These are phyloP conservation scores for Coniochaeta ligniaria DNA, from an alignment of 2,329 filamentous ascomycete genomes.

Conservation along the genomic window DNA sequence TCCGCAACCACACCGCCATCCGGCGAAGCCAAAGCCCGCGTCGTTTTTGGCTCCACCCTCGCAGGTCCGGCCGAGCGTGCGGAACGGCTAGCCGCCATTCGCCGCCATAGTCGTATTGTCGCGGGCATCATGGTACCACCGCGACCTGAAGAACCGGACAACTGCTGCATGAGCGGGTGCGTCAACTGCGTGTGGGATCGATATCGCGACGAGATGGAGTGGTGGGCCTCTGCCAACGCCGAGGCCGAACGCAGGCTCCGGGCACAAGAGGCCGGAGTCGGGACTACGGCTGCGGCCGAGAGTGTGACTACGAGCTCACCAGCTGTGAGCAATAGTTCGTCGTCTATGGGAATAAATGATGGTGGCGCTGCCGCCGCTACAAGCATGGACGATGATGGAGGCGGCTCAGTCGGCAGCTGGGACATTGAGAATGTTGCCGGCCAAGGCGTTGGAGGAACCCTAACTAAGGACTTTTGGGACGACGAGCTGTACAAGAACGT, in stretches of 20 bases:
- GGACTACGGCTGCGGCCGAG: slow-evolving; percentile 2
- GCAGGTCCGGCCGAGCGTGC: slow-evolving; percentile 65
- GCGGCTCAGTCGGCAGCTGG: slow-evolving; percentile 68
- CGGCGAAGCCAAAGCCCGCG: slow-evolving; percentile 47
- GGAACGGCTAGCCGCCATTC: slow-evolving; percentile 50
- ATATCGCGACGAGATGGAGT: slow-evolving; percentile 86
- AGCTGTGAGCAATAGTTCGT: not conserved
- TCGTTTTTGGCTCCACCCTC: slow-evolving; percentile 77
- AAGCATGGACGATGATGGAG: slow-evolving; percentile 70
- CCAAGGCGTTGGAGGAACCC: slow-evolving; percentile 25
- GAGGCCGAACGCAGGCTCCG: slow-evolving; percentile 53
- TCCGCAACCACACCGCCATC: slow-evolving; percentile 38
- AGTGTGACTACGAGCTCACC: not conserved
- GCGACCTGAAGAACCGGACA: slow-evolving; percentile 82
- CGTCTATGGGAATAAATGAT: slow-evolving; percentile 56
- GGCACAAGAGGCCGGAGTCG: slow-evolving; percentile 23
- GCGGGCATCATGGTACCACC: slow-evolving; percentile 81
- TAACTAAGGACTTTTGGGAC: slow-evolving; percentile 47
- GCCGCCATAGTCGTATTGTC: slow-evolving; percentile 54
- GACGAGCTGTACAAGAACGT: slow-evolving; percentile 71
- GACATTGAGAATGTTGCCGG: slow-evolving; percentile 18
- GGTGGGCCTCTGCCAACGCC: slow-evolving; percentile 63
- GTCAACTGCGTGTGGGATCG: slow-evolving; percentile 96
- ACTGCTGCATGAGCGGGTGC: slow-evolving; percentile 98
- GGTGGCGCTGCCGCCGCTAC: slow-evolving; percentile 53